phyloP scores from a whole-genome alignment of 163 green algal genomes.

The Chloromonas sp. region DNA sequence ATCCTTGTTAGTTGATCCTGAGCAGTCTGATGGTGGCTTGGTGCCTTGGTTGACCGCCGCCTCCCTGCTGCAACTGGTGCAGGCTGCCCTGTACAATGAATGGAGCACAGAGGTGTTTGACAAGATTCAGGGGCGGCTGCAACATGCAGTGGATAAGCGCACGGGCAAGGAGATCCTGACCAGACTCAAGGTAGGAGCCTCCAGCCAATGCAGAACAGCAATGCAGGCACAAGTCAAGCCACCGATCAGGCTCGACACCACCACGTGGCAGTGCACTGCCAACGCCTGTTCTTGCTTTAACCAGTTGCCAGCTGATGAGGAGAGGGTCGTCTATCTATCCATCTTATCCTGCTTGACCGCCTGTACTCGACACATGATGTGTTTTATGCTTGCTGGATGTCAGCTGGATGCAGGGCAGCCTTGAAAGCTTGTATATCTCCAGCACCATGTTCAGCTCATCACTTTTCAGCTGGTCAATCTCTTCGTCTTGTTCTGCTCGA shows the following conservation, averaged over 20 bases:
- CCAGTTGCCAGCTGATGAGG: background rate
- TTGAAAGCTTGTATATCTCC: too few species aligned
- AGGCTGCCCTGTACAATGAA: conserved; percentile 8
- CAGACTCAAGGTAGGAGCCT: conserved; percentile 8
- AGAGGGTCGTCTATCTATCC: too few species aligned
- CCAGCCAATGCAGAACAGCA: background rate
- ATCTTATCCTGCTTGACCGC: too few species aligned
- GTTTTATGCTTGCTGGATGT: too few species aligned
- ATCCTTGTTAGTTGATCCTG: too few species aligned
- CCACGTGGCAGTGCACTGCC: background rate
- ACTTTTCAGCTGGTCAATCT: too few species aligned
- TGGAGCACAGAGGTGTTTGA: conserved; percentile 22
- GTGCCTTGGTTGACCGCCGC: background rate
- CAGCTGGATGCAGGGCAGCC: too few species aligned
- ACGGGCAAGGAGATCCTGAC: conserved; percentile 8
- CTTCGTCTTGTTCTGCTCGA: too few species aligned
- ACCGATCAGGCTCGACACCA: background rate
- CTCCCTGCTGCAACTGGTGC: background rate
- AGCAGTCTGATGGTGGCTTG: too few species aligned
- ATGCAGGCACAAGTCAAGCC: background rate
- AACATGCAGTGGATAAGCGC: conserved; percentile 15
- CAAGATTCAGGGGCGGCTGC: conserved; percentile 34
- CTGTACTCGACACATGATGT: too few species aligned
- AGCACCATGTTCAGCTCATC: too few species aligned
- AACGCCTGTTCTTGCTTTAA: background rate